Base-by-base conservation (phyloP, 257 asterid species). In the Hygrophila difformis region DNA sequence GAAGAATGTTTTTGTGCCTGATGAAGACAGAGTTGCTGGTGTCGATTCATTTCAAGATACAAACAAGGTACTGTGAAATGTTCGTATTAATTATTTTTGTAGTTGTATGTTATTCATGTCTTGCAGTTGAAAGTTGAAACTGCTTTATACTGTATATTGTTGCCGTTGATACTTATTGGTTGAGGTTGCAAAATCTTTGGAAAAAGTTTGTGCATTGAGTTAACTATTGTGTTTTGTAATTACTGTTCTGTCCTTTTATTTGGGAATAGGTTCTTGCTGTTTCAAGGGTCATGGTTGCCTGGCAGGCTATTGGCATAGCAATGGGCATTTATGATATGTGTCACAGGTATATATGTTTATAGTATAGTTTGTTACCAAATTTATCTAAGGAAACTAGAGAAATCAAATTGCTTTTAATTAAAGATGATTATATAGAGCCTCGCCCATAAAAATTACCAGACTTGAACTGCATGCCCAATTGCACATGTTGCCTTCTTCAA, bases 261-360 rank as follows among this genome's bases (percentile, higher is more conserved):
- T 55, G 48, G 46, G 45, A 44, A 59, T 68, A 91, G 99, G 96
- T 91, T 49, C 96, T 91, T 44, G 99, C 95, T 55, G 94, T 80
- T 57, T 86, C 96, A 12, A 92, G 96, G 1, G 78, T 91, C 61
- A 80, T 91, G 95, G 99, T 91, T 47, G 75, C 93, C 6, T 91
- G 99, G 96, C 73, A 72, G 61, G 95, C 96, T 24, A 76, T 91
- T 63, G 99, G 99, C 75, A 70, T 91, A 51, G 61, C 94, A 11
- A 91, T 91, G 99, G 99, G 96, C 45, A 96, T 86, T 12, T 91
- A 86, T 61, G 96, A 91, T 55, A 74, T 91, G 78, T 91, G 96
- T 55, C 99, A 79, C 76, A 78, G 99, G 99, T 91, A 81, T 18
- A 12, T 5, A 8, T 3, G 12, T 39, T 56, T 47, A 49, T 40